Conservation (phyloP, 352 stramenopile species). For the Thalassiosira hispida region DNA sequence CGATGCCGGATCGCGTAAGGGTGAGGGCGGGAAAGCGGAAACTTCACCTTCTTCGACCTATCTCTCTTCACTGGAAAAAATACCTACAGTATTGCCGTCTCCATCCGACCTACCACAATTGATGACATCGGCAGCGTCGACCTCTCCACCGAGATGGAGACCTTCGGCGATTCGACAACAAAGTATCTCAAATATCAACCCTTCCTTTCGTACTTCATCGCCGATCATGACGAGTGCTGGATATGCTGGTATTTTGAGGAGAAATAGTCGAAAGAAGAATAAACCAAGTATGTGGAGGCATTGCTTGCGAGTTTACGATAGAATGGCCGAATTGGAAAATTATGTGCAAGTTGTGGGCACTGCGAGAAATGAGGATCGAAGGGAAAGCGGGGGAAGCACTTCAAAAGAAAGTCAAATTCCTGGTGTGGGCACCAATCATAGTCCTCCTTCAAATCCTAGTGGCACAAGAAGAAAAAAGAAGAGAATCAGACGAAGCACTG, state of each 20-base stretch:
- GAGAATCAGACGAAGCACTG: conserved; percentile 57
- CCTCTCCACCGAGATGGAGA: conserved; percentile 23
- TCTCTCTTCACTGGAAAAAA: no score
- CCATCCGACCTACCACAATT: neutral
- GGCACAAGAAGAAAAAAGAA: neutral
- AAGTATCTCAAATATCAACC: conserved; percentile 72
- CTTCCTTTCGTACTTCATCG: conserved; percentile 68
- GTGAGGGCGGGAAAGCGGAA: neutral
- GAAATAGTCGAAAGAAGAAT: conserved; percentile 78
- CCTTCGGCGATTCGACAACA: conserved; percentile 32
- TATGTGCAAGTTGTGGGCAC: neutral
- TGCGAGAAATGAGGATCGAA: neutral
- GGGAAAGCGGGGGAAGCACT: neutral
- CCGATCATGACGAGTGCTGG: conserved; percentile 80
- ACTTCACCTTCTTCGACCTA: no score
- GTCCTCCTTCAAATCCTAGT: neutral
- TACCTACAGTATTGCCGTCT: neutral
- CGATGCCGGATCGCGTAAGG: conserved; percentile 21
- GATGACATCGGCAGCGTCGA: neutral
- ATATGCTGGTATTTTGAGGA: conserved; percentile 72
- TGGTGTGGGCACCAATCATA: neutral
- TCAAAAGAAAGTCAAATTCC: neutral
- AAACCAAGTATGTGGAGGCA: conserved; percentile 77
- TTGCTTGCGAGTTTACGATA: conserved; percentile 71
- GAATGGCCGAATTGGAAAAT: conserved; percentile 64